Evolutionary conservation across 2,329 filamentous ascomycete genomes (phyloP).

Genomic region (Ascochyta koolunga): DNA sequence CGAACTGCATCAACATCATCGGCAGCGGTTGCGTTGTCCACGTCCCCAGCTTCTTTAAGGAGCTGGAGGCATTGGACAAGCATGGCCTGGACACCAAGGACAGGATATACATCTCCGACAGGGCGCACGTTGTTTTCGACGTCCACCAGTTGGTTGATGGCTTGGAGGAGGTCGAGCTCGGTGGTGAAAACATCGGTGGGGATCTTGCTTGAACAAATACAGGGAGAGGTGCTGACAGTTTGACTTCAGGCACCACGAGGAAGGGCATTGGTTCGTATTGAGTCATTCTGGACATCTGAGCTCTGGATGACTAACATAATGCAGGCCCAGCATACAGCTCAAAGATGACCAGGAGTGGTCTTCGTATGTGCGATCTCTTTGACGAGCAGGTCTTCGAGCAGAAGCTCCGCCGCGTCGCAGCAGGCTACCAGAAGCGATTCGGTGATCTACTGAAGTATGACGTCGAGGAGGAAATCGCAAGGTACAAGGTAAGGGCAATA

Average conservation of each 20-base stretch:
- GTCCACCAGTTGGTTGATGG: slow-evolving; percentile 72
- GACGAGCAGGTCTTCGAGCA: slow-evolving; percentile 68
- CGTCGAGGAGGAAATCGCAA: slow-evolving; percentile 70
- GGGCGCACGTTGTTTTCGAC: slow-evolving; percentile 68
- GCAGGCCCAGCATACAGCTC: slow-evolving; percentile 64
- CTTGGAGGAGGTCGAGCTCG: slow-evolving; percentile 64
- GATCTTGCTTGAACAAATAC: slow-evolving; percentile 14
- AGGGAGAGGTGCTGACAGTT: slow-evolving; percentile 30
- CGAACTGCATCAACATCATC: slow-evolving; percentile 73
- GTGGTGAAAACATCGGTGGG: slow-evolving; percentile 52
- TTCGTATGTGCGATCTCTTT: slow-evolving; percentile 72
- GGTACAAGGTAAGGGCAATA: slow-evolving; percentile 58
- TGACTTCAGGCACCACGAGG: slow-evolving; percentile 56
- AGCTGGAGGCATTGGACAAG: slow-evolving; percentile 64
- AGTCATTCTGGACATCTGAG: not conserved
- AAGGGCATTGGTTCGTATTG: slow-evolving; percentile 54
- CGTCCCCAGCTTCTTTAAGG: slow-evolving; percentile 70
- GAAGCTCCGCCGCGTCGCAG: slow-evolving; percentile 67
- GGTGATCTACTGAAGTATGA: slow-evolving; percentile 71
- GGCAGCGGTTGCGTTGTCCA: slow-evolving; percentile 71
- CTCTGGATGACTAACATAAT: slow-evolving; percentile 4
- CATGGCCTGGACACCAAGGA: slow-evolving; percentile 65
- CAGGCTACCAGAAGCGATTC: slow-evolving; percentile 71
- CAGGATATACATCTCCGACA: slow-evolving; percentile 68
- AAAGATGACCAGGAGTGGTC: slow-evolving; percentile 69